Conservation (phyloP, 805 yeast species). For the Candida alai region DNA sequence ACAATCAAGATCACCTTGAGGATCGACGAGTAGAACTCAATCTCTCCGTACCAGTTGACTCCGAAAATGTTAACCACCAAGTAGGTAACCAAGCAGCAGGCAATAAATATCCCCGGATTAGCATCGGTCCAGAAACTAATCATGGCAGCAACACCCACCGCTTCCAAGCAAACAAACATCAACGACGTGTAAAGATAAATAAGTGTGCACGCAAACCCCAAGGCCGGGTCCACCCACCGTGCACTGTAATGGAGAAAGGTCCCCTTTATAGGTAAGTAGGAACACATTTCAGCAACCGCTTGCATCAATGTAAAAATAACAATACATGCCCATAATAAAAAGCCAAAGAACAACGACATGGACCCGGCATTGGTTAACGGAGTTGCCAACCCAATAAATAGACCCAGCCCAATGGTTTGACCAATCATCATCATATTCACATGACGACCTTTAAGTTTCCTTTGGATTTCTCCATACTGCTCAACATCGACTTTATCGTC, state of each 20-base stretch:
- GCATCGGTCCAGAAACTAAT: constrained; percentile 28
- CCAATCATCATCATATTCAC: constrained; percentile 34
- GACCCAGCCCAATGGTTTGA: constrained; percentile 33
- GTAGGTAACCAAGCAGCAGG: constrained; percentile 23
- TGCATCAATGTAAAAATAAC: constrained; percentile 35
- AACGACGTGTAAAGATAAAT: constrained; percentile 31
- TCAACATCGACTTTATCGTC: constrained; percentile 23
- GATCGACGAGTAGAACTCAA: constrained; percentile 30
- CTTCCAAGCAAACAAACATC: constrained; percentile 32
- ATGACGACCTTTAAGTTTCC: constrained; percentile 28
- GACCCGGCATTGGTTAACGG: constrained; percentile 33
- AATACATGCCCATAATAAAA: constrained; percentile 25
- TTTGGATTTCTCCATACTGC: constrained; percentile 27
- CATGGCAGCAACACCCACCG: constrained; percentile 28
- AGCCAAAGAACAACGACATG: constrained; percentile 31
- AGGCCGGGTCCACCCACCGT: constrained; percentile 33
- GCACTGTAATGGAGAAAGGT: constrained; percentile 31
- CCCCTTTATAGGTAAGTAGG: constrained; percentile 34
- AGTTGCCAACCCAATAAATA: constrained; percentile 28
- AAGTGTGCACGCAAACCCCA: constrained; percentile 31
- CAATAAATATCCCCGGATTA: constrained; percentile 30
- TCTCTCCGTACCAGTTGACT: constrained; percentile 44
- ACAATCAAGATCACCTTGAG: constrained; percentile 30
- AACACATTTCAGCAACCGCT: constrained; percentile 36
- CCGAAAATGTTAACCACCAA: constrained; percentile 28